These are phyloP conservation scores for Microstegium vimineum DNA, from an alignment of 176 grass and related monocot genomes.

Conservation along the genomic window DNA sequence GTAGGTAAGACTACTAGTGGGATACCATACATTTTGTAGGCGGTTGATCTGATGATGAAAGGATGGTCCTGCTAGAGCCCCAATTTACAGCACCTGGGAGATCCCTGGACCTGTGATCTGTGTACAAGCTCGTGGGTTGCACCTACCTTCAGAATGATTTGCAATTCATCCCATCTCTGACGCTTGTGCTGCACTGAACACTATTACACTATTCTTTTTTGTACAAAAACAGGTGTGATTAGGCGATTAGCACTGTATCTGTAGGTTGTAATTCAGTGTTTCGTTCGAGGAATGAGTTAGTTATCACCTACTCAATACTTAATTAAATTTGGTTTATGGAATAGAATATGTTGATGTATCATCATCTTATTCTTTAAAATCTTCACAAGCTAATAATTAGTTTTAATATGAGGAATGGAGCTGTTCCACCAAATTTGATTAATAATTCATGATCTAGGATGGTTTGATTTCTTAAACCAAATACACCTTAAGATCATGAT, in stretches of 20 bases:
- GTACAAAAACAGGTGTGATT: background rate
- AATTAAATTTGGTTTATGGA: no score
- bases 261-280: background rate
- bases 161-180: background rate
- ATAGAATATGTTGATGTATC: no score
- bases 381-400: no score
- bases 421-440: no score
- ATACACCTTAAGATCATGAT: no score
- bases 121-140: background rate
- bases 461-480: no score
- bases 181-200: background rate
- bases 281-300: no score
- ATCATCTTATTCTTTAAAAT: rapidly evolving
- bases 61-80: background rate
- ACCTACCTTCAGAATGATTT: background rate
- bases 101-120: background rate
- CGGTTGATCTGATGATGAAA: conserved; percentile 3
- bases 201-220: background rate
- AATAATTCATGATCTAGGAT: no score
- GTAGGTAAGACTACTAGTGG: background rate
- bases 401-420: no score
- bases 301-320: no score
- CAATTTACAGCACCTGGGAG: background rate
- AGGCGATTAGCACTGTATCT: background rate
- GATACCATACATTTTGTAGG: background rate